Conservation (phyloP, 257 asterid species). For the Solanum chiquidenum region DNA sequence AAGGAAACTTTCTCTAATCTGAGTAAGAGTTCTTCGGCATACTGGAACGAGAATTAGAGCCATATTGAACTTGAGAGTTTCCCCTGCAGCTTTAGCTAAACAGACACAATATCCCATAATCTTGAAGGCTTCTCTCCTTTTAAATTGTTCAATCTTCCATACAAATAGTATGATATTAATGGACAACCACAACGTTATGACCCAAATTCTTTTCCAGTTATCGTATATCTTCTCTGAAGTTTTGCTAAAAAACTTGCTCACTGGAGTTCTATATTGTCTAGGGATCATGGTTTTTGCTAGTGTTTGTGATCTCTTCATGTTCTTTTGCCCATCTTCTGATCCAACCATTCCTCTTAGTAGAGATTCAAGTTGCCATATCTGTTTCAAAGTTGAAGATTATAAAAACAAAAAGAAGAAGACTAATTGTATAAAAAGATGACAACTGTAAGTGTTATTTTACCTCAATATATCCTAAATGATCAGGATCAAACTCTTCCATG, state of each 20-base stretch:
- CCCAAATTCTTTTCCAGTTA: slow-evolving; percentile 62
- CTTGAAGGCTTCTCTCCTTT: slow-evolving; percentile 30
- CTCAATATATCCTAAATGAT: slow-evolving; percentile 81
- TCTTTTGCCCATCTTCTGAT: slow-evolving; percentile 19
- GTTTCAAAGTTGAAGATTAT: neutral
- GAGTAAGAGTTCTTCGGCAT: slow-evolving; percentile 63
- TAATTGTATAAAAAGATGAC: neutral
- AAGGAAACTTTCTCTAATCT: slow-evolving; percentile 57
- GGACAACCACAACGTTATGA: slow-evolving; percentile 37
- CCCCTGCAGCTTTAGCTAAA: slow-evolving; percentile 73
- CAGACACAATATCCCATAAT: slow-evolving; percentile 76
- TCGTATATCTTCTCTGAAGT: slow-evolving; percentile 38
- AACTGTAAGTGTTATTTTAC: slow-evolving; percentile 9
- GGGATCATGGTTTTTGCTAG: slow-evolving; percentile 88
- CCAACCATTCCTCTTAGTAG: slow-evolving; percentile 63
- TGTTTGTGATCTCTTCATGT: slow-evolving; percentile 22
- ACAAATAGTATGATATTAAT: slow-evolving; percentile 38
- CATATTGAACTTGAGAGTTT: slow-evolving; percentile 73
- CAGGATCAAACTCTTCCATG: slow-evolving; percentile 97
- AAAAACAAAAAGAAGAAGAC: neutral
- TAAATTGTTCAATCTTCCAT: slow-evolving; percentile 46
- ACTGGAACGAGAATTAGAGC: slow-evolving; percentile 80
- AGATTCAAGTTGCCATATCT: slow-evolving; percentile 92
- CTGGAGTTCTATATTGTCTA: slow-evolving; percentile 47
- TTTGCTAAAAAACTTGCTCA: slow-evolving; percentile 49